Evolutionary conservation across 1,284 basidiomycete genomes (phyloP).

Genomic region (Trametes polyzona): DNA sequence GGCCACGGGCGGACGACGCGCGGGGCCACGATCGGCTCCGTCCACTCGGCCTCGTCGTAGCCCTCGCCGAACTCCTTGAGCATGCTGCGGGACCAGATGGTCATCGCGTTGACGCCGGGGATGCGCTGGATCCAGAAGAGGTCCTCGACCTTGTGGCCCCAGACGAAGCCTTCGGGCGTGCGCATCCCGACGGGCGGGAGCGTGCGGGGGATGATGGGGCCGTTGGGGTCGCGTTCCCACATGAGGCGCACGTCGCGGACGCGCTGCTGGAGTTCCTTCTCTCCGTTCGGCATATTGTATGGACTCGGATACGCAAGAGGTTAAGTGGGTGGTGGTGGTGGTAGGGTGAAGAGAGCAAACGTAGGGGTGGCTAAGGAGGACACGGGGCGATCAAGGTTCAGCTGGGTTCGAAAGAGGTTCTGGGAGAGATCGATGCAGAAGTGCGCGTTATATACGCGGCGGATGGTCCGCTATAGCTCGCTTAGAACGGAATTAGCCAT

Average conservation of each 20-base stretch:
- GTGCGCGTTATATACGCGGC: too few relatives aligned
- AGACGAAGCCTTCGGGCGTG: constrained; percentile 37
- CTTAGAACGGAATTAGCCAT: too few relatives aligned
- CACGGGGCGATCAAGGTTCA: too few relatives aligned
- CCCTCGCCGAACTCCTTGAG: constrained; percentile 37
- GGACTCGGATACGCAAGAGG: neutral
- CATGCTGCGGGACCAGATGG: constrained; percentile 41
- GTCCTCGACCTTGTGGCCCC: constrained; percentile 37
- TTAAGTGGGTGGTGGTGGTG: neutral
- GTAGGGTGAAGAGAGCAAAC: neutral
- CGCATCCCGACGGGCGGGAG: constrained; percentile 33
- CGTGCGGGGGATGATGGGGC: constrained; percentile 28
- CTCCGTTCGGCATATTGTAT: neutral
- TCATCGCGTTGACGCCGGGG: constrained; percentile 30
- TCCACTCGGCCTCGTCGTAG: constrained; percentile 28
- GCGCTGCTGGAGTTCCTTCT: constrained; percentile 5
- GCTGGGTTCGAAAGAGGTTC: too few relatives aligned
- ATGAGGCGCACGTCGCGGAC: constrained; percentile 9
- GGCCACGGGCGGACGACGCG: constrained; percentile 31
- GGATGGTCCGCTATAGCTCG: too few relatives aligned
- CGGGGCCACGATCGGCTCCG: constrained; percentile 25
- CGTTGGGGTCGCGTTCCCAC: constrained; percentile 34
- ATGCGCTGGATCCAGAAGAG: constrained; percentile 36
- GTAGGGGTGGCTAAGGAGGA: neutral
- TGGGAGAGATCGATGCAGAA: too few relatives aligned